These are phyloP conservation scores for Kalmusia sp. DNA, from an alignment of 2,329 filamentous ascomycete species.

Conservation along the genomic window DNA sequence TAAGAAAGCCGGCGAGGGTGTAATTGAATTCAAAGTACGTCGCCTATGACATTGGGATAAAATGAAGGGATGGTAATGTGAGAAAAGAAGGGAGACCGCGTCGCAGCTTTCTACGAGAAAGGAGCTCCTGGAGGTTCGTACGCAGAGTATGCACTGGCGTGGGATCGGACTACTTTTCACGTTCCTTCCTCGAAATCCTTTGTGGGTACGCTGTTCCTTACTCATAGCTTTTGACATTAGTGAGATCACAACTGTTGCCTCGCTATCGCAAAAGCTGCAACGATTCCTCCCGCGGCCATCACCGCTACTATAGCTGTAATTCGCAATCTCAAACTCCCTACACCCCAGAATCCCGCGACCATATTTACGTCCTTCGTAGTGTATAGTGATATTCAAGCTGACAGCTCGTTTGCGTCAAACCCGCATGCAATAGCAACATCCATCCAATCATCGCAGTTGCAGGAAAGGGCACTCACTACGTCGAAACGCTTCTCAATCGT, in stretches of 20 bases:
- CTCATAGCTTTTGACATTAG: too few species aligned
- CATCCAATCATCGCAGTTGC: constrained; percentile 47
- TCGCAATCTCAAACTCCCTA: constrained; percentile 44
- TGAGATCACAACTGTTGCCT: not conserved
- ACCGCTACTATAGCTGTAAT: constrained; percentile 52
- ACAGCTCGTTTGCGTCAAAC: constrained; percentile 45
- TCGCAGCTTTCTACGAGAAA: constrained; percentile 62
- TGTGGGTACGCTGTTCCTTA: constrained; percentile 45
- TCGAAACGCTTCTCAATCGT: constrained; percentile 40
- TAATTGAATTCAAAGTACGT: constrained; percentile 59
- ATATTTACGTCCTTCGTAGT: constrained; percentile 32
- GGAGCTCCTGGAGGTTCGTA: constrained; percentile 57
- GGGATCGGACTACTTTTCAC: constrained; percentile 61
- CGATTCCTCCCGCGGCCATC: constrained; percentile 51
- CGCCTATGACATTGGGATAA: not conserved
- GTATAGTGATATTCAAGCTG: constrained; percentile 43
- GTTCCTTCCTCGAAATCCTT: constrained; percentile 56
- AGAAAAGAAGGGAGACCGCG: constrained; percentile 55
- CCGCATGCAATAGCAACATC: constrained; percentile 41
- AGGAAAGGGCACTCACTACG: constrained; percentile 35
- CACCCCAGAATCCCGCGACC: constrained; percentile 39
- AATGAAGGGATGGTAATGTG: not conserved
- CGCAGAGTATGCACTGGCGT: constrained; percentile 65
- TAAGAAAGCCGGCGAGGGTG: constrained; percentile 58
- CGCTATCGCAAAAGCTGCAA: constrained; percentile 19